Base-by-base conservation (phyloP, 108 stramenopile species). In the Pseudonitzschia multiseries region DNA sequence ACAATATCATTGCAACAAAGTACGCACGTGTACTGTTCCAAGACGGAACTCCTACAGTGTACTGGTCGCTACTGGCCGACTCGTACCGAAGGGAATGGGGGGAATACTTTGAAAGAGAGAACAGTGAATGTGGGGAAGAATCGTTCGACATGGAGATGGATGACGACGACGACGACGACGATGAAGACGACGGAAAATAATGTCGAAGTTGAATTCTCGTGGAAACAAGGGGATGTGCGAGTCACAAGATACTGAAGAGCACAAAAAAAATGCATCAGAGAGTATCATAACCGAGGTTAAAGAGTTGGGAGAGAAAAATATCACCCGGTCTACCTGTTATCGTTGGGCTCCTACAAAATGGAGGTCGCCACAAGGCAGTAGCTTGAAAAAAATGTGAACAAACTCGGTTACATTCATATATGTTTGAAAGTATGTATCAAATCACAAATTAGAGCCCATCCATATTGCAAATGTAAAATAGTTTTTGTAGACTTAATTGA, bases 51-150 rank as follows among this genome's bases (percentile, higher is more conserved):
- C 61, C 61, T 17, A 62, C 61, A 5, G 61, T 62, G 20, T 62
- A 62, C 20, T 62, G 61, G 61, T 62, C 61, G 6, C 61, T 62
- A 4, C 33, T 62, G n/a, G 32, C 61, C 33, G 61, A 62, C 36
- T 62, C 61, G 61, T 62, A 62, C 29, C 61, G 61, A 15, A 62
- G 36, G n/a, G 61, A 62, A 17, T 62, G 61, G 61, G 61, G 33
- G 6, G 36, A 62, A 10, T 40, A 41, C 61, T 40, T 62, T 32
- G 61, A 62, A 9, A 13, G 32, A 40, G 31, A 62, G 9, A 28
- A 40, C 8, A 59, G 57, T 27, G 57, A 27, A 31, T 15, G 24
- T 31, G 57, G 15, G 5, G 61, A 31, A 4, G 40, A 33, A 33
- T 36, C 33, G n/a, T 31, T 33, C 29, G 40, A 33, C 33, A 41